Evolutionary conservation across 2,329 filamentous ascomycete species (phyloP).

Genomic region (Fusarium sp.): DNA sequence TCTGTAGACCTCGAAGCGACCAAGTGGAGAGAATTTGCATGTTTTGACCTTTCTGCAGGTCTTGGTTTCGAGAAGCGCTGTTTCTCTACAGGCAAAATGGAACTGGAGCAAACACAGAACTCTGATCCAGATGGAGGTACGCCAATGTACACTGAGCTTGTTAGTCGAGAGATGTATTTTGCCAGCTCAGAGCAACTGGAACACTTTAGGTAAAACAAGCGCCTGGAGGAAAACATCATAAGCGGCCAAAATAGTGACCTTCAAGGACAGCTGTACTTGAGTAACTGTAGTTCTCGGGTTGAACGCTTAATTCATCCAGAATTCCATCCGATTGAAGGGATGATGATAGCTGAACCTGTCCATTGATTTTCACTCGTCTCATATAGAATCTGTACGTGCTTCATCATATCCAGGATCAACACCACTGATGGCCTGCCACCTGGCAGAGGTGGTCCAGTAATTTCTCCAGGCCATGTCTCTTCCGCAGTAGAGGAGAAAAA

Average conservation of each 20-base stretch:
- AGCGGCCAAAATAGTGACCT: conserved; percentile 17
- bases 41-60: conserved; percentile 28
- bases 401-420: conserved; percentile 1
- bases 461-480: conserved; percentile 21
- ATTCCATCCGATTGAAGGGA: background rate
- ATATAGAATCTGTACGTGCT: background rate
- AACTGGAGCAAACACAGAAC: conserved; percentile 25
- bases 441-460: conserved; percentile 34
- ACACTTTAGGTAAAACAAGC: conserved; percentile 32
- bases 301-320: background rate
- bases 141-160: background rate
- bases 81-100: conserved; percentile 4
- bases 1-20: conserved; percentile 14
- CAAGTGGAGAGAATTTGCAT: conserved; percentile 24
- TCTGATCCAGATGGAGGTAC: conserved; percentile 2
- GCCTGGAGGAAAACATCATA: conserved; percentile 23
- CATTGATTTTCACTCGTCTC: background rate
- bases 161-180: conserved; percentile 17
- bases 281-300: conserved; percentile 4
- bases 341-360: background rate
- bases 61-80: conserved; percentile 41
- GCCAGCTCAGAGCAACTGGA: conserved; percentile 2
- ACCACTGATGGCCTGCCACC: conserved; percentile 38
- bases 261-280: conserved; percentile 9
- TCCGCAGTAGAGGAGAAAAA: background rate